A percentile compares a stretch with the other conserved stretches of the same genome.
Conservation (phyloP, 176 grass and related monocot species). For the Avena atlantica region DNA sequence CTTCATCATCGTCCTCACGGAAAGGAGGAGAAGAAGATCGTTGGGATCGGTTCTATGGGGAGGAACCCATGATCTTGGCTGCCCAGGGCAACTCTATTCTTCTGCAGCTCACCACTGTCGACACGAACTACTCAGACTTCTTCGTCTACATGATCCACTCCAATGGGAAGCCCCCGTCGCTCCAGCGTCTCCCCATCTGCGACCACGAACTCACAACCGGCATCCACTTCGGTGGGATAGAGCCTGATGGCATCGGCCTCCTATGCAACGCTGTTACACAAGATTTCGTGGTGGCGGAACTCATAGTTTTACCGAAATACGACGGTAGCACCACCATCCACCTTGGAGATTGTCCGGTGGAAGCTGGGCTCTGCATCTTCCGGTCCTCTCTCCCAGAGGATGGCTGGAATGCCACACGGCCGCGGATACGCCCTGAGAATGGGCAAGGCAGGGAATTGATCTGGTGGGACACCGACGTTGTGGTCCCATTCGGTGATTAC, state of each 20-base stretch:
- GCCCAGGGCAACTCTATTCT: not conserved
- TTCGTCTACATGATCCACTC: not conserved
- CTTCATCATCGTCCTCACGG: no score
- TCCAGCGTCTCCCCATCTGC: not conserved
- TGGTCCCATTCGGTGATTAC: not conserved
- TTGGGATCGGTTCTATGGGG: not conserved
- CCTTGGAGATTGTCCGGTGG: not conserved
- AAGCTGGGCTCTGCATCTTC: not conserved
- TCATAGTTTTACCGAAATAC: no score
- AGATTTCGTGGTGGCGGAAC: no score
- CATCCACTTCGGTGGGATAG: not conserved
- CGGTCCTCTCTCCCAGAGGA: no score
- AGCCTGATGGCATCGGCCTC: no score
- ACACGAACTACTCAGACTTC: not conserved
- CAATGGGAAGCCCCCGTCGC: not conserved
- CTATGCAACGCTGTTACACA: no score
- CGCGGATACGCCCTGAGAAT: not conserved
- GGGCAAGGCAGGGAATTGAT: not conserved
- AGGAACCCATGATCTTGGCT: not conserved
- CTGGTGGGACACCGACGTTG: not conserved
- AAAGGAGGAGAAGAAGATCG: no score
- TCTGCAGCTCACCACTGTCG: not conserved
- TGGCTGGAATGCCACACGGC: not conserved
- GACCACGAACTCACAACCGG: no score
- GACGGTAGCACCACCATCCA: no score